Percentiles rank a stretch among this genome's conserved stretches.
Evolutionary conservation across 441 rosid species (phyloP).

Genomic region (Jatropha podagrica): DNA sequence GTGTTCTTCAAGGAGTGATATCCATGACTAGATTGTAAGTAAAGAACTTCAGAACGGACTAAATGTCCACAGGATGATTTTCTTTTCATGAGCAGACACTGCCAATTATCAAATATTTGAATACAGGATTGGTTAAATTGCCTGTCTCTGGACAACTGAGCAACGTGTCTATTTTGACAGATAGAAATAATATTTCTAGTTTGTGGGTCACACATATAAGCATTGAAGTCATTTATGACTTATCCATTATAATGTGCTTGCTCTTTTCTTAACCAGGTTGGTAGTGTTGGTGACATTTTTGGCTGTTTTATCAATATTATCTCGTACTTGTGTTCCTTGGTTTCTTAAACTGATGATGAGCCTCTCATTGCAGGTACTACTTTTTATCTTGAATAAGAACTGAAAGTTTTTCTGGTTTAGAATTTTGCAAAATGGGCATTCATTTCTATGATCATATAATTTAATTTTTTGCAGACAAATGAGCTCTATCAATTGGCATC

Average conservation of each 20-base stretch:
- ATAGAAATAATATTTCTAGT: background rate
- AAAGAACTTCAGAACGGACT: conserved; percentile 14
- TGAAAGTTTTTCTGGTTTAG: background rate
- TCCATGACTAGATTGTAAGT: conserved; percentile 92
- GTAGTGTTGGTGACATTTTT: conserved; percentile 73
- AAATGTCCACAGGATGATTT: conserved; percentile 7
- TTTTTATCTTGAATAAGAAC: conserved; percentile 15
- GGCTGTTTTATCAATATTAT: conserved; percentile 65
- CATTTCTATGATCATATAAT: conserved; percentile 21
- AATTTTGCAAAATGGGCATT: background rate
- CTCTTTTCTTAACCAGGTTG: conserved; percentile 51
- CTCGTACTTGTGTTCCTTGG: conserved; percentile 88
- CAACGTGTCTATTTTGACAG: background rate
- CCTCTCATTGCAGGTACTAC: conserved; percentile 76
- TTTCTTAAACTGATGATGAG: conserved; percentile 93
- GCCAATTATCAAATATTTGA: background rate
- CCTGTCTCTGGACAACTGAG: background rate
- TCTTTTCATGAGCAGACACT: background rate
- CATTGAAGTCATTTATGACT: background rate
- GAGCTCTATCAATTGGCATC: conserved; percentile 94
- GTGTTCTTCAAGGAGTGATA: conserved; percentile 83
- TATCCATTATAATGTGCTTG: background rate
- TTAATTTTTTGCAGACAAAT: conserved; percentile 68
- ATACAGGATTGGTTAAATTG: background rate
- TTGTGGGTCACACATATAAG: background rate